These are phyloP conservation scores for Crataegus laevigata DNA, from an alignment of 306 rosid genomes.

Conservation along the genomic window DNA sequence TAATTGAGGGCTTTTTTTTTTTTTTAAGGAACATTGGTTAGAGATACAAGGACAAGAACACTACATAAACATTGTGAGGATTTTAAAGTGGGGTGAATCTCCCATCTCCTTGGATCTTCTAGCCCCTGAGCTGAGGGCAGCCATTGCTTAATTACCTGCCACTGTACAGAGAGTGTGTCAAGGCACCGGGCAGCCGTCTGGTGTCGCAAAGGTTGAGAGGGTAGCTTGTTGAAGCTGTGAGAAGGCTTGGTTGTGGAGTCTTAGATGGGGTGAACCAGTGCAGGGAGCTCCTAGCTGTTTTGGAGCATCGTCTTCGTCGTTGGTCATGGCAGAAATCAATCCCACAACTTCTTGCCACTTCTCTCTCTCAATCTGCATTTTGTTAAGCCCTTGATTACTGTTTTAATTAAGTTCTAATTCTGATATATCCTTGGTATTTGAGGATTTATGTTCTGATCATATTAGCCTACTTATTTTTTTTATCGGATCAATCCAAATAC, in stretches of 20 bases:
- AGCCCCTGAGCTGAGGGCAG: background rate
- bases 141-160: background rate
- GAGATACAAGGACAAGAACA: constrained; percentile 15
- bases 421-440: too few species aligned
- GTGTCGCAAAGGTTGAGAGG: background rate
- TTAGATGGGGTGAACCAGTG: background rate
- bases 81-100: background rate
- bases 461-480: too few species aligned
- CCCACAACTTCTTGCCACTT: too few species aligned
- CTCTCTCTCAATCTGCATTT: too few species aligned
- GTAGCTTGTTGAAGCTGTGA: background rate
- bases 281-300: background rate
- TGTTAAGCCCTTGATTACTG: too few species aligned
- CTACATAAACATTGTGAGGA: background rate
- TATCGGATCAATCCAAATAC: too few species aligned
- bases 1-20: background rate
- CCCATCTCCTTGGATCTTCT: background rate
- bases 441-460: too few species aligned
- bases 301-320: background rate
- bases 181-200: background rate
- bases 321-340: too few species aligned
- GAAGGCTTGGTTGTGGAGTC: background rate
- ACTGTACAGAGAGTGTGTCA: background rate
- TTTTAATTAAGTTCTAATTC: too few species aligned
- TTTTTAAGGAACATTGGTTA: constrained; percentile 20